Evolutionary conservation across 306 rosid genomes (phyloP).

Genomic region (Luffa acutangula): DNA sequence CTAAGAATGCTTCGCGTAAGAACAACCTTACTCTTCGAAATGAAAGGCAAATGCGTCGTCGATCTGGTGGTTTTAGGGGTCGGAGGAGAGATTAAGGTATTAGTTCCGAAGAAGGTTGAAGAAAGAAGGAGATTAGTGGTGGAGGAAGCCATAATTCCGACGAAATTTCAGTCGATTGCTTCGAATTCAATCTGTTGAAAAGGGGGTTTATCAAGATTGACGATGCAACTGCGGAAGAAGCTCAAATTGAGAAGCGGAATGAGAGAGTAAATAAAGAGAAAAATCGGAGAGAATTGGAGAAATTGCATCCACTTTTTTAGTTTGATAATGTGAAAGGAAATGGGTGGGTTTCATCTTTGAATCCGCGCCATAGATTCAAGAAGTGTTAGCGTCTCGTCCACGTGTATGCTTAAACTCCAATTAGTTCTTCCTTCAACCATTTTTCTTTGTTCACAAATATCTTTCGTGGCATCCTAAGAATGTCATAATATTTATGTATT

Average conservation of each 20-base stretch:
- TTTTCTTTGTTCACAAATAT: not conserved
- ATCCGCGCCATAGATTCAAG: constrained; percentile 26
- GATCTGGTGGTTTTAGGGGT: constrained; percentile 64
- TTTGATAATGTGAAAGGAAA: not conserved
- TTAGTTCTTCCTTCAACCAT: not conserved
- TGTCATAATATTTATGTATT: not conserved
- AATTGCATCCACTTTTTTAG: not conserved
- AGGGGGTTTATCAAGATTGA: not conserved
- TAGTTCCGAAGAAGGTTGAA: constrained; percentile 45
- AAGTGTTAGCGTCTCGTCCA: constrained; percentile 17
- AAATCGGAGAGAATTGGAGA: not conserved
- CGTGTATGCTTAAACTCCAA: constrained; percentile 24
- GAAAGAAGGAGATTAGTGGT: constrained; percentile 46
- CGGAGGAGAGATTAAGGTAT: constrained; percentile 42
- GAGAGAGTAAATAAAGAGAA: not conserved
- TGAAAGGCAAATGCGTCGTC: constrained; percentile 14
- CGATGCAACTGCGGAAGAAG: not conserved
- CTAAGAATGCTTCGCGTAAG: constrained; percentile 19
- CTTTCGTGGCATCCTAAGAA: not conserved
- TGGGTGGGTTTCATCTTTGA: constrained; percentile 15
- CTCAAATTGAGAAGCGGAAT: not conserved
- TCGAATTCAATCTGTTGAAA: not conserved
- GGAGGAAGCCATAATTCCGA: constrained; percentile 45
- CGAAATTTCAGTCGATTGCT: not conserved
- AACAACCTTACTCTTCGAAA: constrained; percentile 20